phyloP scores from a whole-genome alignment of 164 flowering plant genomes.

The Brasenia schreberi region DNA sequence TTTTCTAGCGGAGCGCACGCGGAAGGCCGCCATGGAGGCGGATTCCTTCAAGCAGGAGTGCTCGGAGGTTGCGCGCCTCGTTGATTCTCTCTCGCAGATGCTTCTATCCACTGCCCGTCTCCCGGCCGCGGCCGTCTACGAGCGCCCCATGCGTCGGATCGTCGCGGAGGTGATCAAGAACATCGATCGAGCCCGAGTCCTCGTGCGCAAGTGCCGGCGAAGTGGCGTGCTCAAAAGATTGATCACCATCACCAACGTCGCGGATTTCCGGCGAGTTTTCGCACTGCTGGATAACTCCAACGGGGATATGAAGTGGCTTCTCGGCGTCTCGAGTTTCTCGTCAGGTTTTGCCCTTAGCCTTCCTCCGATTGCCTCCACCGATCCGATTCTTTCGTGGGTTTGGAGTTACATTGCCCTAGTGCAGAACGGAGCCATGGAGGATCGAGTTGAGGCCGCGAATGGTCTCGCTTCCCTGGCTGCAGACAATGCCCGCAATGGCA shows the following conservation, averaged over 20 bases:
- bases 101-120: conserved; percentile 41
- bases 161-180: conserved; percentile 32
- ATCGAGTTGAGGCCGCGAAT: conserved; percentile 59
- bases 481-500: conserved; percentile 51
- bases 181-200: conserved; percentile 46
- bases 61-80: conserved; percentile 31
- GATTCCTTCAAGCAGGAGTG: conserved; percentile 50
- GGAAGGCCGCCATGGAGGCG: conserved; percentile 29
- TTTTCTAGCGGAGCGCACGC: conserved; percentile 29
- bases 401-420: conserved; percentile 67
- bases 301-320: conserved; percentile 61
- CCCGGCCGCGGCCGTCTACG: conserved; percentile 31
- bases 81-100: conserved; percentile 36
- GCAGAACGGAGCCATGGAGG: conserved; percentile 20
- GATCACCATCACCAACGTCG: conserved; percentile 37
- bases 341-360: conserved; percentile 25
- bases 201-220: conserved; percentile 45
- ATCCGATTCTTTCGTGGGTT: conserved; percentile 71
- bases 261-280: conserved; percentile 51
- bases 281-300: conserved; percentile 43
- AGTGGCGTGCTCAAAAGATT: conserved; percentile 36
- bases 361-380: conserved; percentile 72
- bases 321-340: conserved; percentile 18
- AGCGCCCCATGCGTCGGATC: conserved; percentile 66
- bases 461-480: conserved; percentile 40